Conservation (phyloP, 1,284 basidiomycete species). For the Cerrena zonata region DNA sequence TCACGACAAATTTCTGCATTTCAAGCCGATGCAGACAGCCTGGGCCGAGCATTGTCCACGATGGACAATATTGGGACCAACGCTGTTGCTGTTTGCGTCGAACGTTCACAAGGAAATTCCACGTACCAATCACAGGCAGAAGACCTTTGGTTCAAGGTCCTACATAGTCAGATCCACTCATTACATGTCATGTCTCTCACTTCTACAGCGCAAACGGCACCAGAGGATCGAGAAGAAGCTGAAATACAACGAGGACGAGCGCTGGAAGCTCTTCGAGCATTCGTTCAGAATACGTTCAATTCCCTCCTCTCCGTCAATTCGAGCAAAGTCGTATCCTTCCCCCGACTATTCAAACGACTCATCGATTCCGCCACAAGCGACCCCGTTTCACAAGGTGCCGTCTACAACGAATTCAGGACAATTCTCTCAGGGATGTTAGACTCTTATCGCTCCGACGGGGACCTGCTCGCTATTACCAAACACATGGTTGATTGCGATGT, state of each 20-base stretch:
- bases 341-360: constrained; percentile 84
- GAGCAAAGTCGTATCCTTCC: constrained; percentile 82
- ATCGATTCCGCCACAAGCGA: constrained; percentile 60
- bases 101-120: constrained; percentile 46
- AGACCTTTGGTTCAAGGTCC: constrained; percentile 86
- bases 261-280: constrained; percentile 55
- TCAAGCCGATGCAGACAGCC: constrained; percentile 25
- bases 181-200: constrained; percentile 63
- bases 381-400: constrained; percentile 48
- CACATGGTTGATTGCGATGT: constrained; percentile 80
- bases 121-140: constrained; percentile 55
- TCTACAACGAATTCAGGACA: constrained; percentile 86
- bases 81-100: constrained; percentile 63
- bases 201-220: constrained; percentile 12
- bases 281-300: constrained; percentile 83
- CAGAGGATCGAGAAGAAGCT: constrained; percentile 4
- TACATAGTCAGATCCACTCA: constrained; percentile 75
- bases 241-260: constrained; percentile 21
- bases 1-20: constrained; percentile 35
- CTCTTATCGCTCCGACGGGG: constrained; percentile 86
- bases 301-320: constrained; percentile 81
- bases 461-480: constrained; percentile 85
- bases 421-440: constrained; percentile 93
- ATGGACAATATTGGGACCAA: constrained; percentile 54
- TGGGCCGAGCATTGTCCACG: constrained; percentile 30